Conservation (phyloP, 306 rosid genomes). For the Ceratonia siliqua region DNA sequence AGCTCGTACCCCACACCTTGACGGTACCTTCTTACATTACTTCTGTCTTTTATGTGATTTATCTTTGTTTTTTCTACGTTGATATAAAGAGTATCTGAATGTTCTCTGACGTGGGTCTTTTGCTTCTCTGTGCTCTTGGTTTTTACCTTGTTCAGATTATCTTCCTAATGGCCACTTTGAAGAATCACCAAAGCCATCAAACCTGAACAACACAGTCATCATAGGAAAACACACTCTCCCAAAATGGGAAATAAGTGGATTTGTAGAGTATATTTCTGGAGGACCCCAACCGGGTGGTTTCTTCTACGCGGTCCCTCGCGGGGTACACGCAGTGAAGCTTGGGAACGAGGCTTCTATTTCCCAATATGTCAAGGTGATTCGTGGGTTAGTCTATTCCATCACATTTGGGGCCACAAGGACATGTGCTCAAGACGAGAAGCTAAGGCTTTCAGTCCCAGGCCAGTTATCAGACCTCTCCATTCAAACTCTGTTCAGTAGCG, state of each 20-base stretch:
- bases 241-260: slow-evolving; percentile 57
- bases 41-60: not conserved
- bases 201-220: slow-evolving; percentile 52
- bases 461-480: slow-evolving; percentile 43
- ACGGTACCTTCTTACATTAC: slow-evolving; percentile 25
- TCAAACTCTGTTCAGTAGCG: slow-evolving; percentile 47
- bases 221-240: slow-evolving; percentile 56
- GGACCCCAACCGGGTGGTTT: slow-evolving; percentile 66
- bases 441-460: slow-evolving; percentile 27
- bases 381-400: slow-evolving; percentile 42
- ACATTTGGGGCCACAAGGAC: slow-evolving; percentile 60
- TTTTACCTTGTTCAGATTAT: slow-evolving; percentile 15
- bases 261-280: slow-evolving; percentile 54
- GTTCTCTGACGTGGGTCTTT: not conserved
- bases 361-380: slow-evolving; percentile 30
- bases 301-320: slow-evolving; percentile 48
- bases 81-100: too few species aligned
- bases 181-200: slow-evolving; percentile 38
- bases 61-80: too few species aligned
- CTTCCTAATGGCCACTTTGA: slow-evolving; percentile 63
- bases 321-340: slow-evolving; percentile 51
- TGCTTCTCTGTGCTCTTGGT: not conserved
- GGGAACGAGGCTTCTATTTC: slow-evolving; percentile 64
- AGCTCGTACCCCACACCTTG: slow-evolving; percentile 33
- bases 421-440: slow-evolving; percentile 58